phyloP scores from a whole-genome alignment of 2,329 filamentous ascomycete species.

The Cercospora beticola region DNA sequence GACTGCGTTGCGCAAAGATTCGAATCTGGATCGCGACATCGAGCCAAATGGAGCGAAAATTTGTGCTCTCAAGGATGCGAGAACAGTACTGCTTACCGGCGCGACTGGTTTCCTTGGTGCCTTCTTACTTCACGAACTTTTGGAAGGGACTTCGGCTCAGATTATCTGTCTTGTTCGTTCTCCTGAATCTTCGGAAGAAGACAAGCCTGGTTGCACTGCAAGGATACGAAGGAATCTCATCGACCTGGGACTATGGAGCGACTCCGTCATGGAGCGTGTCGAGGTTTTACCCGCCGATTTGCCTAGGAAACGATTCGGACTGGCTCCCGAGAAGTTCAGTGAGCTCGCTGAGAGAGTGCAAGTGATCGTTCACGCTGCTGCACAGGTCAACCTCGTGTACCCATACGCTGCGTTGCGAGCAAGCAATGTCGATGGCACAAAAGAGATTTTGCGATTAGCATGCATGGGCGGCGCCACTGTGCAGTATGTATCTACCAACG shows the following conservation, averaged over 20 bases:
- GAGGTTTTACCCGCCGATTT: slow-evolving; percentile 74
- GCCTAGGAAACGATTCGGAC: slow-evolving; percentile 65
- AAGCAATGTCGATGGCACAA: slow-evolving; percentile 76
- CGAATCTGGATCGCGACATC: slow-evolving; percentile 68
- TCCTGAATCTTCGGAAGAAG: slow-evolving; percentile 63
- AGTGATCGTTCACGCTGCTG: slow-evolving; percentile 74
- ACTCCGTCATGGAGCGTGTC: slow-evolving; percentile 74
- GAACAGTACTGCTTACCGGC: slow-evolving; percentile 70
- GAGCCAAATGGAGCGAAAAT: slow-evolving; percentile 53
- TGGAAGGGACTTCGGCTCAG: slow-evolving; percentile 66
- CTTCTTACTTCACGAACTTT: slow-evolving; percentile 67
- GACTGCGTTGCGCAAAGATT: slow-evolving; percentile 65
- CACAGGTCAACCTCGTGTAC: slow-evolving; percentile 78
- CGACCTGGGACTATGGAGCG: slow-evolving; percentile 75
- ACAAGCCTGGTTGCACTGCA: slow-evolving; percentile 66
- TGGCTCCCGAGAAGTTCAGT: slow-evolving; percentile 64
- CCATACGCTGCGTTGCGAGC: slow-evolving; percentile 73
- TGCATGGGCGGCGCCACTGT: slow-evolving; percentile 67
- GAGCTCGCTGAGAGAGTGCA: slow-evolving; percentile 64
- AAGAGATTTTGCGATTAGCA: slow-evolving; percentile 71
- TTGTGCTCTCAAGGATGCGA: slow-evolving; percentile 61
- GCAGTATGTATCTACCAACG: slow-evolving; percentile 78
- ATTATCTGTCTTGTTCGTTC: slow-evolving; percentile 75
- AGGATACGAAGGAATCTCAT: slow-evolving; percentile 73
- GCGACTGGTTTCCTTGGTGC: slow-evolving; percentile 75